Evolutionary conservation across 306 rosid species (phyloP), one percentile per base, ranked within the genome.

Genomic region (Lithocarpus polystachyus): DNA sequence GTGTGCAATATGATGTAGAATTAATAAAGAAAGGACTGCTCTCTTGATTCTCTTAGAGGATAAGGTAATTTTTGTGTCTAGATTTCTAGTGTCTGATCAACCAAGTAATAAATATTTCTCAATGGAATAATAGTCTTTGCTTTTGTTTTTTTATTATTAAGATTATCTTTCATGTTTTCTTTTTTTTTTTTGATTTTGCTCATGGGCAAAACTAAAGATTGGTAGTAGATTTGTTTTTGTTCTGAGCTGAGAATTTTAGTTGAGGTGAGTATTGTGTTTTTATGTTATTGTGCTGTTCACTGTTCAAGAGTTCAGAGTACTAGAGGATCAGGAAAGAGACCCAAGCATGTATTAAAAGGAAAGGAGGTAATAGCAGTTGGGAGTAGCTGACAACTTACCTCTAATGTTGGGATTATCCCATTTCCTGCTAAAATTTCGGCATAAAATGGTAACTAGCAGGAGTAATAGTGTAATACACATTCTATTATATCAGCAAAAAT

Each of bases 341-440:
- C 45, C n/a, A 81, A 77, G 73, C 74, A 80, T n/a, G 37, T 52
- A 40, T 55, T 68, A 75, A 48, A 77, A 71, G 57, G 23, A 14
- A 37, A 70, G 68, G 56, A 74, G 65, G 61, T 19, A 52, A 68
- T 56, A 8, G 1, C 43, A 13, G 18, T 3, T 28, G 82, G 5
- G 43, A 78, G 69, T 29, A 81, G 59, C 2, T 53, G 76, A 75
- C 54, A 68, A 33, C 28, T 33, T 43, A 40, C 33, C 33, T 31
- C 33, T 31, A 5, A 31, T 31, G 33, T 31, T 31, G 33, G 33
- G 33, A 31, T 31, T 31, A 31, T 65, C 68, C 68, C 45, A 31
- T 6, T 65, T 65, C 71, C 71, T 18, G 45, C 71, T 65, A 29
- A 17, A 65, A 33, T 22, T 61, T 4, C 4, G 20, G 71, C 23